These are phyloP conservation scores for Solanum bulbocastanum DNA, from an alignment of 257 asterid species.

Conservation along the genomic window DNA sequence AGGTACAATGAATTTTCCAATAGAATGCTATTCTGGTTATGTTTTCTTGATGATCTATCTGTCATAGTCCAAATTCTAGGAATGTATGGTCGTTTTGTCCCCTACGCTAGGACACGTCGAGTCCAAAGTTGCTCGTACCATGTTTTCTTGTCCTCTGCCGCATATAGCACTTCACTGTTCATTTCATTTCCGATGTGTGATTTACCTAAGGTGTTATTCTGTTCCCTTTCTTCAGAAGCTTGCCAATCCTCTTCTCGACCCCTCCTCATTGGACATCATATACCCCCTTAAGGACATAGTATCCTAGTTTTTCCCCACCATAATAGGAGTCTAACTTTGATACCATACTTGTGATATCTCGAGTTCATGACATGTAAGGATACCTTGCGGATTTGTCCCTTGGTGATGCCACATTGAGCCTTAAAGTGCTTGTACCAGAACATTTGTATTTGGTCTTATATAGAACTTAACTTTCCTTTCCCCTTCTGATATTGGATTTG, in stretches of 20 bases:
- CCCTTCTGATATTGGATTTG: background rate
- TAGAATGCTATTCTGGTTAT: background rate
- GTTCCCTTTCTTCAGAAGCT: background rate
- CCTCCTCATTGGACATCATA: background rate
- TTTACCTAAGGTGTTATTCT: background rate
- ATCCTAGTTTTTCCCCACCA: background rate
- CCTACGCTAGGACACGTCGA: background rate
- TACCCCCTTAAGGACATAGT: background rate
- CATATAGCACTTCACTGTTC: background rate
- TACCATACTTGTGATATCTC: background rate
- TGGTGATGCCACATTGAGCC: background rate
- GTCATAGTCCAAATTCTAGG: background rate
- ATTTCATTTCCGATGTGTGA: background rate
- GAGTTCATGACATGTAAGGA: background rate
- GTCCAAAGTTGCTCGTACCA: background rate
- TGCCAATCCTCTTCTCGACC: background rate
- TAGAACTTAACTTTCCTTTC: background rate
- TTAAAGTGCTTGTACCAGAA: background rate
- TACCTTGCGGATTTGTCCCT: background rate
- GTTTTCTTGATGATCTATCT: background rate
- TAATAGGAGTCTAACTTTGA: background rate
- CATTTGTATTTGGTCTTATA: background rate
- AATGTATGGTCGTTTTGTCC: background rate
- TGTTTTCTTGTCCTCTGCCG: background rate
- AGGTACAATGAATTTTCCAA: slow-evolving; percentile 21